Evolutionary conservation across 257 asterid species (phyloP).

Genomic region (Solanum corneliomulleri): DNA sequence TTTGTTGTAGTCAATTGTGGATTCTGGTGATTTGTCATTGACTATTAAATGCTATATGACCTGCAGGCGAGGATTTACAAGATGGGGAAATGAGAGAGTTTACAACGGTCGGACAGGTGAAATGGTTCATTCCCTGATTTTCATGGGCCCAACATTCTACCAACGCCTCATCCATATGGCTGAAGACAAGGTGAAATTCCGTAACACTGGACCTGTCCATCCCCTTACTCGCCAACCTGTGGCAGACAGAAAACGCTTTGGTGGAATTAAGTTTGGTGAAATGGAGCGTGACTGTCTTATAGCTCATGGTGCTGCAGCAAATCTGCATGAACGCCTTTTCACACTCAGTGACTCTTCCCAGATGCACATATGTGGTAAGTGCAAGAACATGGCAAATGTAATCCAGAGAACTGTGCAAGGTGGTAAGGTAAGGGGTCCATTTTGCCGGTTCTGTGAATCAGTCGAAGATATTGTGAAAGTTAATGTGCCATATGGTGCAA

Average conservation of each 20-base stretch:
- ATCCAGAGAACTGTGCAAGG: slow-evolving; percentile 57
- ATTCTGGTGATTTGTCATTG: slow-evolving; percentile 1
- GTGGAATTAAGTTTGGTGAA: slow-evolving; percentile 90
- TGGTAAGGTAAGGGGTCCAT: slow-evolving; percentile 82
- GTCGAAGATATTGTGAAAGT: slow-evolving; percentile 65
- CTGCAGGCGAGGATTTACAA: slow-evolving; percentile 68
- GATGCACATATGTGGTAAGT: slow-evolving; percentile 77
- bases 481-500: slow-evolving; percentile 87
- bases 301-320: slow-evolving; percentile 89
- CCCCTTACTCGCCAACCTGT: slow-evolving; percentile 98
- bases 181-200: slow-evolving; percentile 81
- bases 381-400: slow-evolving; percentile 65
- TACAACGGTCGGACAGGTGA: slow-evolving; percentile 78
- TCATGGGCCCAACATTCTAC: slow-evolving; percentile 91
- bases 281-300: slow-evolving; percentile 92
- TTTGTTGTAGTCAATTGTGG: not conserved
- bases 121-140: slow-evolving; percentile 45
- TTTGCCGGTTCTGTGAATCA: slow-evolving; percentile 68
- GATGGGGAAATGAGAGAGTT: slow-evolving; percentile 86
- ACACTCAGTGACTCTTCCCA: slow-evolving; percentile 81
- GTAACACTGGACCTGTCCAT: slow-evolving; percentile 89
- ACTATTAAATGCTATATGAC: not conserved
- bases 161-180: slow-evolving; percentile 94
- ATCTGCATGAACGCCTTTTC: slow-evolving; percentile 83
- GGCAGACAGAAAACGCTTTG: slow-evolving; percentile 86